Base-by-base conservation (phyloP, 352 stramenopile genomes). In the Globisporangium emineosum region DNA sequence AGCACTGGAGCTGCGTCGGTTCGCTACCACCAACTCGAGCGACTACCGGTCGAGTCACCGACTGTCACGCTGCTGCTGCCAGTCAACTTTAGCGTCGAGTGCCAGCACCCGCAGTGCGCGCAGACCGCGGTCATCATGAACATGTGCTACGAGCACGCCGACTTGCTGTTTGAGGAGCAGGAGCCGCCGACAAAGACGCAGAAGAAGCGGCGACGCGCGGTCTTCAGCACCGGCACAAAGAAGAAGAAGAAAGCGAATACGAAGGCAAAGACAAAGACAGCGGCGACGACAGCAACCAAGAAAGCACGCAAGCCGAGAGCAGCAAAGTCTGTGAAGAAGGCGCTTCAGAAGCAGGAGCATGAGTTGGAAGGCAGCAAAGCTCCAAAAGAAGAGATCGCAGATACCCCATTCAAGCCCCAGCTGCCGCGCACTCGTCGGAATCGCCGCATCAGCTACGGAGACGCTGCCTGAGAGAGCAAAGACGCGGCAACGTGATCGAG, bases 381-480 rank as follows among this genome's bases (percentile, higher is more conserved):
- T 2, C 17, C 15, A 21, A n/a, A 60, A 43, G 54, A 47, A 29
- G 37, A 21, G 25, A 23, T 12, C 10, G 25, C 50, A n/a, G 2
- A 9, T 7, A 15, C 10, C 3, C 47, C 40, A 4, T 42, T 42
- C 1, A 42, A 42, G 35, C n/a, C n/a, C n/a, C 17, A 55, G 35
- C 12, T 9, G 15, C 30, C 32, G 17, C 49, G 59, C 3, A 32
- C 23, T 23, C 59, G 59, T 19, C 17, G 47, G 3, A 65, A 65
- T 49, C 59, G 59, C 9, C 59, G 59, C 49, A 58, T 65, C 35
- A 58, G 23, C 49, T 65, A 52, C 21, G 49, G 37, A 25, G 59
- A 58, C 13, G 49, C 35, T 17, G 47, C 19, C 19, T 57, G 29
- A 43, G 57, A n/a, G n/a, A n/a, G n/a, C n/a, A n/a, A n/a, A n/a